Evolutionary conservation across 1,139 yeast genomes (phyloP), one percentile per base, ranked within the genome.

Genomic region (Taphrina betulina): DNA sequence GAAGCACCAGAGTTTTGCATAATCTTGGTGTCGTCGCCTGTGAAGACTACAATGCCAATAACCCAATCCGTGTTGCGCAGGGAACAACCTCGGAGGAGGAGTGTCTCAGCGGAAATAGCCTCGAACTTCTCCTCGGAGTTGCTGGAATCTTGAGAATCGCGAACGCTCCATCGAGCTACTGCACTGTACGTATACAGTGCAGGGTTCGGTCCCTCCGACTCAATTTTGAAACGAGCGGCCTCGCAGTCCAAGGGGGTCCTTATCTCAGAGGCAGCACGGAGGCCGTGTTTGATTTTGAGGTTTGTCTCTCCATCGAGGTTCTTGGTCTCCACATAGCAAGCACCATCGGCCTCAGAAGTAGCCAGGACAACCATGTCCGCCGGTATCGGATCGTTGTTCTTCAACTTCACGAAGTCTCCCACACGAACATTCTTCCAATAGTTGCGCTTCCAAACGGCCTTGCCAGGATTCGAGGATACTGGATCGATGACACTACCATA

Each of bases 291-390:
- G 50, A 81, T 80, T 69, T 92, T 92, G 68, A 92, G 76, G 68
- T 92, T 92, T 3, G 97, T 88, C 71, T 92, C 98, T 68, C 98
- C 98, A 71, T 92, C 97, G 64, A 92, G 77, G 68, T 92, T 92
- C 66, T 89, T 90, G 0, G 98, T 92, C 70, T 92, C 97, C 40
- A 90, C 82, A 66, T 83, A 90, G 71, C 97, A 90, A 44, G 84
- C 89, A 40, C 95, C 95, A 67, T 92, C 97, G 1, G 78, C 69
- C 67, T 90, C 96, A 0, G 95, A 84, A 0, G 95, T 82, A 1
- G 95, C 80, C 42, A 92, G 67, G 28, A 90, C 72, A 16, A 88
- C 77, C 34, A 90, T 70, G 72, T 92, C 98, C 7, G 96, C 96
- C 1, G 98, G 98, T 24, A 92, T 81, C 70, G 88, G 95, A 68